Evolutionary conservation across 2,329 filamentous ascomycete genomes (phyloP).

Genomic region (Calycina herbarum): DNA sequence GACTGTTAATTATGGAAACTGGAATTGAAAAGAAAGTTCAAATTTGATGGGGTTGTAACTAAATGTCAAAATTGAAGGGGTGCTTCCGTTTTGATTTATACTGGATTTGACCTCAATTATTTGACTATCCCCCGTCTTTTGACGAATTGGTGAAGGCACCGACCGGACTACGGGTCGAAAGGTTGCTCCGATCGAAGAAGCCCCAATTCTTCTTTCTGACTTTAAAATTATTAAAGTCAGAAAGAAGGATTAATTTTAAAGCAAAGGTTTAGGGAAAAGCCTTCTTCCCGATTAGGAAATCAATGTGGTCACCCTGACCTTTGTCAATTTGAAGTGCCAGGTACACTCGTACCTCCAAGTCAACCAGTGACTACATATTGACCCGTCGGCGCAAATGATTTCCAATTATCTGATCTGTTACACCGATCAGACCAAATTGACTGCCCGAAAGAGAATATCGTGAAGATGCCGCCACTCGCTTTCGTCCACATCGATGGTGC

Average conservation of each 20-base stretch:
- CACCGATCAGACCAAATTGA: background rate
- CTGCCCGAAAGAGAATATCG: background rate
- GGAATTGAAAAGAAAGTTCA: too few species aligned
- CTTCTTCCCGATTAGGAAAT: background rate
- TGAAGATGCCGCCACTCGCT: background rate
- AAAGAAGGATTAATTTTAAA: too few species aligned
- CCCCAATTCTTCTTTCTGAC: too few species aligned
- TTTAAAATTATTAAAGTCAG: too few species aligned
- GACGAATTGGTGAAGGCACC: too few species aligned
- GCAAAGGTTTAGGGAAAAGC: too few species aligned
- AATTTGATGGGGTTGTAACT: constrained; percentile 34
- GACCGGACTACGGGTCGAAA: too few species aligned
- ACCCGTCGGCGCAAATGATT: background rate
- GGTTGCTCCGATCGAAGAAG: too few species aligned
- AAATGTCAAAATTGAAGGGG: too few species aligned
- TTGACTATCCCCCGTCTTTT: too few species aligned
- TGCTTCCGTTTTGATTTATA: too few species aligned
- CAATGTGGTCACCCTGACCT: background rate
- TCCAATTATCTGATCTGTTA: background rate
- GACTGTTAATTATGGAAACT: background rate
- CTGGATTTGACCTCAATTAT: too few species aligned
- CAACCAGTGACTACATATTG: background rate
- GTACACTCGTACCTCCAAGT: background rate
- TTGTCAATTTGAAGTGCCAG: background rate
- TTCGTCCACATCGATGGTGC: background rate